Evolutionary conservation across 805 yeast species (phyloP), one percentile per base, ranked within the genome.

Genomic region (Candida manassasensis): DNA sequence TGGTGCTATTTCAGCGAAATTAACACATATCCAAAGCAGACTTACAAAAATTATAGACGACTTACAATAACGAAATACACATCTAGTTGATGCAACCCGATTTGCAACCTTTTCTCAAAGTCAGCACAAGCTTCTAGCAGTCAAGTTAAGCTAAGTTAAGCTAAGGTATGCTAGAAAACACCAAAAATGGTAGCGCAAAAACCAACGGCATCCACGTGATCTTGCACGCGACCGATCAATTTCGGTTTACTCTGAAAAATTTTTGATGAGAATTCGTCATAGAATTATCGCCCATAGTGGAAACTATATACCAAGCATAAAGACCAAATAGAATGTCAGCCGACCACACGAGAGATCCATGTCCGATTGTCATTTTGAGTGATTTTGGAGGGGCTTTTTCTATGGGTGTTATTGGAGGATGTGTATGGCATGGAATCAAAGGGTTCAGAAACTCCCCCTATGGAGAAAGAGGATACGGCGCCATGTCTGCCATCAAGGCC

Each of bases 301-400:
- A 12, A 19, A 5, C 19, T n/a, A 7, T 21, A n/a, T 29, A 29
- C 25, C 14, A 14, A 24, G 12, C 27, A 16, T 12, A 35, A 8
- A 22, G 29, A 36, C n/a, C 33, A 29, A 18, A 29, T 31, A 49
- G 21, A 29, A 82, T 84, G 89, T 83, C 94, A 31, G 95, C 96
- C 37, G 98, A 93, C 69, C 97, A 93, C 66, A 79, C 96, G 29
- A 85, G 97, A 78, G 99, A 93, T 61, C 99, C 99, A 51, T 93
- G 99, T 69, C 99, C 99, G 38, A 75, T 90, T 48, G 97, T 93
- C 40, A 87, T 93, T 48, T 69, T 93, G 47, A 90, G 82, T 65
- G 99, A 93, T 71, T 93, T 93, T 53, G 99, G 99, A 58, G 97
- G 97, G 61, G 97, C 98, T 39, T 93, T 89, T 55, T 81, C 97